Evolutionary conservation across 192 early-diverging fungal species (phyloP), one percentile per base, ranked within the genome.

Genomic region (Lobosporangium transversale): DNA sequence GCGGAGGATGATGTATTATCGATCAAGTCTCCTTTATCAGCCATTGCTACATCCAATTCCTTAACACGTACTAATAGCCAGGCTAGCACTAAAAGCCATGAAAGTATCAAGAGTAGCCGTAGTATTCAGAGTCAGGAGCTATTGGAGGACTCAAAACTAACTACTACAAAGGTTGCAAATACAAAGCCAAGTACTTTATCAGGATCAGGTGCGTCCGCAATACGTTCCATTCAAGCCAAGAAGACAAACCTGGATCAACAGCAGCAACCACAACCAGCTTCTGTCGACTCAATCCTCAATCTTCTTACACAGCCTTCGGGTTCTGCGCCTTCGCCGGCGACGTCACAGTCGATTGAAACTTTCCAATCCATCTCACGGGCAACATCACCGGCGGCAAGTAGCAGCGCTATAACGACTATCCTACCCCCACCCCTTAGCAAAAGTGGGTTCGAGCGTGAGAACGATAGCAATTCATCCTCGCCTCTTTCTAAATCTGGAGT

Each of bases 311-410:
- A 37, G 17, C 27, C 11, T 2, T 14, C 30, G 8, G 7, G 8
- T 40, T 11, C 57, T 4, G 4, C 58, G 4, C 23, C n/a, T 3
- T 45, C 56, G 0, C 20, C 58, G 1, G 2, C 44, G 9, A 62
- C 58, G 3, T 67, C 73, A 2, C 73, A 67, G 29, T 76, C 73
- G 3, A 76, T 76, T 32, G 73, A 76, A 1, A 67, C 73, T 0
- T 76, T 76, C 32, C 73, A 76, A 18, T 60, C 73, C 35, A 76
- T 76, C 23, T 67, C 73, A 4, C 58, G 73, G 11, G 51, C 73
- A 23, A 62, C 73, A 12, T 76, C 73, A n/a, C 73, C 73, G 4
- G 37, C 37, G 7, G 8, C 7, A 14, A 14, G 27, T 33, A 23
- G 2, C 31, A 37, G 23, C 45, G 4, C 30, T 20, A 49, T 48